These are phyloP conservation scores for Candida boleticola DNA, from an alignment of 805 yeast genomes.

Conservation along the genomic window DNA sequence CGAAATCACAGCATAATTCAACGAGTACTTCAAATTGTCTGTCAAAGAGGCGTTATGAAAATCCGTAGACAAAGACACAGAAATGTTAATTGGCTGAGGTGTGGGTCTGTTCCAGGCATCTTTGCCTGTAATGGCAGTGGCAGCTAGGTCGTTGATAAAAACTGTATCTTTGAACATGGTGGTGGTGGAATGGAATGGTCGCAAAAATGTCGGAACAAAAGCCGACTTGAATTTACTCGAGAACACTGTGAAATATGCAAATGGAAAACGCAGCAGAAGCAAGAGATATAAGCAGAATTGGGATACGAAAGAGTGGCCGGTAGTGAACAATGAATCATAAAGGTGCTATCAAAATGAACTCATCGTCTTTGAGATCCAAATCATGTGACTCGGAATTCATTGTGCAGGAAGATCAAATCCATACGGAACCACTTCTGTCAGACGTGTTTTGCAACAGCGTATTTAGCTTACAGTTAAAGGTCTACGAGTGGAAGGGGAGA, in stretches of 20 bases:
- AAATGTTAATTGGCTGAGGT: slow-evolving; percentile 63
- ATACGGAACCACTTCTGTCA: too few species aligned
- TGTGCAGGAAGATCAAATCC: too few species aligned
- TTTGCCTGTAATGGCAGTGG: slow-evolving; percentile 63
- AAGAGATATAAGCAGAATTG: too few species aligned
- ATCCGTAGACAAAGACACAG: slow-evolving; percentile 61
- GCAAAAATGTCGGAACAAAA: slow-evolving; percentile 9
- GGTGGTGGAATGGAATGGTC: slow-evolving; percentile 11
- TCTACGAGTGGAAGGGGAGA: too few species aligned
- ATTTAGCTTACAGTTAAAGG: too few species aligned
- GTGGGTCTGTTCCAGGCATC: slow-evolving; percentile 73
- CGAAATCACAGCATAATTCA: slow-evolving; percentile 85
- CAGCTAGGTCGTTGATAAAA: slow-evolving; percentile 54
- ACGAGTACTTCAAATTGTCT: slow-evolving; percentile 78
- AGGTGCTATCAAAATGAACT: too few species aligned
- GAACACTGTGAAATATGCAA: slow-evolving; percentile 6
- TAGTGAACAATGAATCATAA: too few species aligned
- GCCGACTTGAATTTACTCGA: slow-evolving; percentile 11
- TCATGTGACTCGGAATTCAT: too few species aligned
- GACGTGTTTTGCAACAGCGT: too few species aligned
- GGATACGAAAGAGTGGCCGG: too few species aligned
- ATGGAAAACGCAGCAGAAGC: background rate
- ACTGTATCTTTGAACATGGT: slow-evolving; percentile 33
- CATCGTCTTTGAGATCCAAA: too few species aligned
- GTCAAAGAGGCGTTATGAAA: slow-evolving; percentile 71